phyloP scores from a whole-genome alignment of 2,329 filamentous ascomycete species.

The Metarhizium robertsii region DNA sequence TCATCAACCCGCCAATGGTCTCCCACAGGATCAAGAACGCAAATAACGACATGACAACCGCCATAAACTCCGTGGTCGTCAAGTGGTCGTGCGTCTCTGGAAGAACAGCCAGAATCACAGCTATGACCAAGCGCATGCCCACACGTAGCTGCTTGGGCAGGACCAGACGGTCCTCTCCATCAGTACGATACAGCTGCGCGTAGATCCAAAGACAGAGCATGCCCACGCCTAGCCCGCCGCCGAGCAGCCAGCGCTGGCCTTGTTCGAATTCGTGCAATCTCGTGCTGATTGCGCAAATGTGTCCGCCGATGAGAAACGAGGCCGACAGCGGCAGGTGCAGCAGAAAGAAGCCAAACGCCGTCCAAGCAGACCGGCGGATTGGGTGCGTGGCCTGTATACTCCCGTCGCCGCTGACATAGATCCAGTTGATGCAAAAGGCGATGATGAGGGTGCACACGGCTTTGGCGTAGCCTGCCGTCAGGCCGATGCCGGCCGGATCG shows the following conservation, averaged over 20 bases:
- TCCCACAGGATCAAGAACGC: conserved; percentile 34
- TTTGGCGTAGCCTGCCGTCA: conserved; percentile 32
- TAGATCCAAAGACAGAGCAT: conserved; percentile 34
- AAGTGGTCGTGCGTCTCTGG: conserved; percentile 25
- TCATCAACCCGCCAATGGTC: conserved; percentile 26
- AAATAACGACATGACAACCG: conserved; percentile 32
- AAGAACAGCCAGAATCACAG: conserved; percentile 23
- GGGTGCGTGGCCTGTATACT: conserved; percentile 33
- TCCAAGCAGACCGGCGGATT: conserved; percentile 32
- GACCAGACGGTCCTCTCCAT: conserved; percentile 27
- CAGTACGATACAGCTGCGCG: conserved; percentile 29
- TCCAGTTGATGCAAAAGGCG: conserved; percentile 40
- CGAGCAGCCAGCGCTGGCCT: conserved; percentile 36
- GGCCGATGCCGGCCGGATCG: conserved; percentile 33
- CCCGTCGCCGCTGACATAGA: conserved; percentile 39
- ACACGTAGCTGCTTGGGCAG: conserved; percentile 25
- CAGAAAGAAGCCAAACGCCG: conserved; percentile 34
- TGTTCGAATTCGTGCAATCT: conserved; percentile 28
- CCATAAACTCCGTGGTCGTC: conserved; percentile 25
- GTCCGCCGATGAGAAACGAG: conserved; percentile 36
- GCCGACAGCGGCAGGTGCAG: conserved; percentile 35
- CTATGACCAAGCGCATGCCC: conserved; percentile 22
- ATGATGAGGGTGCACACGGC: conserved; percentile 39
- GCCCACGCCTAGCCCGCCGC: conserved; percentile 34
- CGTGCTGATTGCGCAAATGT: conserved; percentile 32